Conservation (phyloP, 768 basidiomycete genomes). For the Phylloporus arenicola region DNA sequence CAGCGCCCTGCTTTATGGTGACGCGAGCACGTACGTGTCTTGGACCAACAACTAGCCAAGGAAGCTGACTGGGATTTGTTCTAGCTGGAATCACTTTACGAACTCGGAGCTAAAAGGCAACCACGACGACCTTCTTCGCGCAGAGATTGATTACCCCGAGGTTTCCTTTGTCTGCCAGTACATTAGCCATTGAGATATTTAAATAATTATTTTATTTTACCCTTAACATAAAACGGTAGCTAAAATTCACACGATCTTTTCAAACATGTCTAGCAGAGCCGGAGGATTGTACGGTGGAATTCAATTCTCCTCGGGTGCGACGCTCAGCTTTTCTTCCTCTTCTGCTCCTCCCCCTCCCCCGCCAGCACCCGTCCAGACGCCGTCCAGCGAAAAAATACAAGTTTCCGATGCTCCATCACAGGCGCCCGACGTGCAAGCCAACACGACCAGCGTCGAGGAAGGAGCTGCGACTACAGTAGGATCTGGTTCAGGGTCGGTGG, state of each 20-base stretch:
- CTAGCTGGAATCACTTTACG: conserved; percentile 96
- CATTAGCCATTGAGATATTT: conserved; percentile 64
- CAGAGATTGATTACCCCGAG: conserved; percentile 76
- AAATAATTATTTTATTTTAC: background rate
- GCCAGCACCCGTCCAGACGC: conserved; percentile 16
- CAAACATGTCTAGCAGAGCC: conserved; percentile 68
- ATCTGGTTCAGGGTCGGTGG: conserved; percentile 29
- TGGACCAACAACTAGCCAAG: background rate
- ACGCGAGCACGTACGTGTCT: conserved; percentile 86
- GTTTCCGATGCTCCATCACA: conserved; percentile 16
- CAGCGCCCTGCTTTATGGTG: conserved; percentile 86
- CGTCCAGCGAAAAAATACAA: conserved; percentile 16
- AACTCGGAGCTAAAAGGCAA: conserved; percentile 84
- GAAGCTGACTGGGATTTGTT: conserved; percentile 1
- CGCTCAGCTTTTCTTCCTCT: conserved; percentile 42
- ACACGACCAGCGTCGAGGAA: conserved; percentile 24
- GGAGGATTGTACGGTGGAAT: conserved; percentile 86
- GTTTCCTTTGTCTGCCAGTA: conserved; percentile 97
- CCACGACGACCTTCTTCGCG: conserved; percentile 91
- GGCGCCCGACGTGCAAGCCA: conserved; percentile 23
- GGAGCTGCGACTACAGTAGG: conserved; percentile 19
- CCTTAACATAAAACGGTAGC: background rate
- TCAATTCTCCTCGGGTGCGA: conserved; percentile 69
- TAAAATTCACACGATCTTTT: conserved; percentile 15
- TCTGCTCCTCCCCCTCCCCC: conserved; percentile 29